These are phyloP conservation scores for Carallia pectinifolia DNA, from an alignment of 345 rosid species.

Conservation along the genomic window DNA sequence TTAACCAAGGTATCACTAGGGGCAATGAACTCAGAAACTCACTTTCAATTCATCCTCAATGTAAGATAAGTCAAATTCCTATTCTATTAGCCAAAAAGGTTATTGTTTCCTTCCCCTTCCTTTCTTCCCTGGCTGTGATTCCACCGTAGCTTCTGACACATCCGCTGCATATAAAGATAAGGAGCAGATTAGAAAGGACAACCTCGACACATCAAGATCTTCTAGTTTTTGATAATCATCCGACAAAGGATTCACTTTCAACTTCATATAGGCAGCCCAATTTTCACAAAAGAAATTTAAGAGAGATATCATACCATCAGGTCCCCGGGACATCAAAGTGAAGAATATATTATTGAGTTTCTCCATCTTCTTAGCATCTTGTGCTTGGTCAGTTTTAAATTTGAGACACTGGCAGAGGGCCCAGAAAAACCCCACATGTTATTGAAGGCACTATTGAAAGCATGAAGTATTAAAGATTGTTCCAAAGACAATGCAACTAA, in stretches of 20 bases:
- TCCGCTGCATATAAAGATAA: slow-evolving; percentile 50
- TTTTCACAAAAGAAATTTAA: slow-evolving; percentile 1
- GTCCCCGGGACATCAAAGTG: slow-evolving; percentile 92
- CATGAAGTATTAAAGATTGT: background rate
- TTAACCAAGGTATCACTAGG: background rate
- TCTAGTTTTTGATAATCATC: background rate
- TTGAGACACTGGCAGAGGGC: slow-evolving; percentile 71
- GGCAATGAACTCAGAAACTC: slow-evolving; percentile 2
- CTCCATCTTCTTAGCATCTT: slow-evolving; percentile 99
- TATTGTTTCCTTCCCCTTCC: slow-evolving; percentile 95
- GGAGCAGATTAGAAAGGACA: slow-evolving; percentile 10
- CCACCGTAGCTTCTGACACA: slow-evolving; percentile 64
- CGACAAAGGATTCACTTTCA: background rate
- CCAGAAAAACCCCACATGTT: background rate
- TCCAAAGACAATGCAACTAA: background rate
- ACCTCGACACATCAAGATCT: background rate
- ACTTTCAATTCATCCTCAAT: slow-evolving; percentile 9
- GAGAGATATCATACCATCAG: slow-evolving; percentile 60
- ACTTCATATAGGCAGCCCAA: background rate
- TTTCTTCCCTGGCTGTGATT: slow-evolving; percentile 66
- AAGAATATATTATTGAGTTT: slow-evolving; percentile 91
- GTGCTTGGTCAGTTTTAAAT: slow-evolving; percentile 98
- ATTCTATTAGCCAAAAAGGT: slow-evolving; percentile 13
- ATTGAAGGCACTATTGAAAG: slow-evolving; percentile 1
- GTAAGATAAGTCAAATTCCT: background rate